Base-by-base conservation (phyloP, 2,329 filamentous ascomycete species). In the Pseudopithomyces chartarum region DNA sequence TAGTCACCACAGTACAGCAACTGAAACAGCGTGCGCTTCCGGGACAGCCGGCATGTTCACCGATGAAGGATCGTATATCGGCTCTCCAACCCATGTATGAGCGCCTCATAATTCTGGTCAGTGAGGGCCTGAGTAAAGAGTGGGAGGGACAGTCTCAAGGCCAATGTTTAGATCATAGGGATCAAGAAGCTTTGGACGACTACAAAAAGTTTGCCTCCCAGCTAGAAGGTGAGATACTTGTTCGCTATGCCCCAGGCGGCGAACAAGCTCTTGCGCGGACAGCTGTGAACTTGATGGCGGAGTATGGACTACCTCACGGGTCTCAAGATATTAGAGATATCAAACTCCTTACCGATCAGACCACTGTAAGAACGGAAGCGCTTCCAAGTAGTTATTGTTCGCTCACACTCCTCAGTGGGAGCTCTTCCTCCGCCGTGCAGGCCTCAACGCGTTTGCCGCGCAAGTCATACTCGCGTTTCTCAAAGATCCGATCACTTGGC, bases 21-120 rank as follows among this genome's bases (percentile, higher is more conserved):
- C 81, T 90, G 23, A 89, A 87, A 42, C 93, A 97, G 66, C 85
- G 82, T 46, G 80, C 88, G 2, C 79, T 92, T 0, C 90, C 91
- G 0, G 87, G 88, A 0, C 82, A 85, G 51, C 62, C 58, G 2
- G 63, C 69, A 5, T 52, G 50, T 12, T 68, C 67, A 0, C 60
- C 54, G 1, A 55, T 92, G 13, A 82, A 83, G 36, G 80, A 86
- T 49, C 80, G 82, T 2, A 77, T 94, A 10, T 68, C 75, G 3
- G 74, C 70, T 7, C 77, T 88, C 0, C 81, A 85, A 12, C 53
- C 67, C 1, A 82, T 86, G 10, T 94, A 95, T 67, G 87, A 91
- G 60, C 80, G 79, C 3, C 77, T 96, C 1, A 75, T 90, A 1
- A 78, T 96, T 1, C 73, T 96, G 0, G 81, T 95, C 1, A 87